Percentiles rank a stretch among this genome's conserved stretches.
These are phyloP conservation scores for Endogone sp. DNA, from an alignment of 192 early-diverging fungal species.

Conservation along the genomic window DNA sequence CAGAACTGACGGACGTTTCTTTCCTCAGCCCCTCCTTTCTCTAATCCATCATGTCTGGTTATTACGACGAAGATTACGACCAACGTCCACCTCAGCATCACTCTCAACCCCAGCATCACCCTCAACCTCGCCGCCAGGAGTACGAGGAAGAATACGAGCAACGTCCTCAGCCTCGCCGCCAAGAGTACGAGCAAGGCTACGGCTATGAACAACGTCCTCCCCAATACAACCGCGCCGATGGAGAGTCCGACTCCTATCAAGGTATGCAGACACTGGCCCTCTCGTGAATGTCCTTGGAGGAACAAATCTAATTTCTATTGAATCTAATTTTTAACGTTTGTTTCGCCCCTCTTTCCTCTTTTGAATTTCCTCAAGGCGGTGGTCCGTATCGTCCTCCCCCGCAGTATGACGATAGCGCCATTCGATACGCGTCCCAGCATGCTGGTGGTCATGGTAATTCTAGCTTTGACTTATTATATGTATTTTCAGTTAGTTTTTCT, in stretches of 20 bases:
- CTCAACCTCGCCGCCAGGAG: no score
- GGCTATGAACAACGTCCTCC: no score
- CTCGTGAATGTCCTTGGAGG: background rate
- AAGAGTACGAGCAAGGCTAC: no score
- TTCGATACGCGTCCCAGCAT: constrained; percentile 21
- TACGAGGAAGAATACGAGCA: no score
- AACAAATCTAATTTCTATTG: background rate
- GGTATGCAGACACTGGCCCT: background rate
- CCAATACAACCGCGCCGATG: no score
- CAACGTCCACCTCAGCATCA: background rate
- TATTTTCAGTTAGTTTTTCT: background rate
- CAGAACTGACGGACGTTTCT: no score
- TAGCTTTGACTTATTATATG: background rate
- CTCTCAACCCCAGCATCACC: no score
- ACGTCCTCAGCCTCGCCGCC: background rate
- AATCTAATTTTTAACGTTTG: background rate
- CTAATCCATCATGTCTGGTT: no score
- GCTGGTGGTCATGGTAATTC: constrained; percentile 20
- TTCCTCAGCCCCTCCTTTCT: no score
- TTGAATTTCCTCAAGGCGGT: no score
- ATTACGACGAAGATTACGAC: background rate
- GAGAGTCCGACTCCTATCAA: constrained; percentile 4
- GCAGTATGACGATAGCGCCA: background rate
- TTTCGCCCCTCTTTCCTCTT: no score
- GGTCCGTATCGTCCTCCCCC: constrained; percentile 1